Evolutionary conservation across 345 rosid species (phyloP), one percentile per base, ranked within the genome.

Genomic region (Syzygium oleosum): DNA sequence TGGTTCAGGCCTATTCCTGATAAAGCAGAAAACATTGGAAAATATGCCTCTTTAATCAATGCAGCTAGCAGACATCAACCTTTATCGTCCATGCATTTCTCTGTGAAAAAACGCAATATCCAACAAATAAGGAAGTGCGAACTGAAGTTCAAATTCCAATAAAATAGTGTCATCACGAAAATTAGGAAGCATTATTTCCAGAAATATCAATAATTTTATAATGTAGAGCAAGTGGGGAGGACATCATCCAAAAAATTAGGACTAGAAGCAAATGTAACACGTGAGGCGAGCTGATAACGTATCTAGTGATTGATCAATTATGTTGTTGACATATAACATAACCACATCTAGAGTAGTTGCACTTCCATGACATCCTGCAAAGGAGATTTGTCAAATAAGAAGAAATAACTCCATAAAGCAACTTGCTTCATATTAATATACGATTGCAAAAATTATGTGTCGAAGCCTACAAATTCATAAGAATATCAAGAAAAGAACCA

Each of bases 1-100:
- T 53, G 97, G 93, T 89, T 89, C 90, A 88, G 91, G 90, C 85
- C 91, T 91, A 88, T 89, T 92, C 93, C 98, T 96, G 90, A 84
- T 38, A 55, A 19, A 84, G 51, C 49, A 86, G 73, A 86, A 86
- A 59, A 25, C 27, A 54, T 84, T 21, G 51, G 25, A 31, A 49
- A 65, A 88, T 31, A 38, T 49, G 51, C 58, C 46, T 52, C 15
- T 49, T 29, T 27, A 86, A 27, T 54, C 46, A 85, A 53, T 34
- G 46, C n/a, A 3, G 86, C 55, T 34, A 34, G 46, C 86, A 84
- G 86, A 5, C 55, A 53, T 84, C 63, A 17, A 68, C 27, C 3
- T 52, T 31, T 84, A 84, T 55, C 12, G 1, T 73, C 13, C 41
- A 73, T 73, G 41, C 80, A 38, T 73, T 73, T 73, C 49, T 38